phyloP scores from a whole-genome alignment of 1,284 basidiomycete genomes.

The Rhodotorula sp. region DNA sequence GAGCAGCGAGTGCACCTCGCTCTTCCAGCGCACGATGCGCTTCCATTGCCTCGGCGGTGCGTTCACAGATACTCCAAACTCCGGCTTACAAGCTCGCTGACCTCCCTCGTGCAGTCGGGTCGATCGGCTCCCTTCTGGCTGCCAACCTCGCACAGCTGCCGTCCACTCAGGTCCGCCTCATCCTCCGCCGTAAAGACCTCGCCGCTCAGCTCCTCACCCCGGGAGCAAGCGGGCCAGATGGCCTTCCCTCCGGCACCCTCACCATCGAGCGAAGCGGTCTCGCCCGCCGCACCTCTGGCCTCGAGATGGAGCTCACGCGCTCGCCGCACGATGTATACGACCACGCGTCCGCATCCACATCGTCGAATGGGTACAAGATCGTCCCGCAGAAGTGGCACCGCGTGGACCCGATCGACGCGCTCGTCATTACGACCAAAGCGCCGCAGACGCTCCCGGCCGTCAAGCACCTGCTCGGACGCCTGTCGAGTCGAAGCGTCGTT shows the following conservation, averaged over 20 bases:
- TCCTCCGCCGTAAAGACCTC: slow-evolving; percentile 69
- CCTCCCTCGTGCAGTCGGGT: slow-evolving; percentile 70
- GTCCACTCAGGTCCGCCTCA: slow-evolving; percentile 56
- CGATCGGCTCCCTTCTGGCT: slow-evolving; percentile 77
- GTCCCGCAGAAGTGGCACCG: slow-evolving; percentile 34
- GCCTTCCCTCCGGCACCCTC: slow-evolving; percentile 34
- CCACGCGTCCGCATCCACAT: slow-evolving; percentile 10
- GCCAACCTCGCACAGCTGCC: slow-evolving; percentile 69
- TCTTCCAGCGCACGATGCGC: slow-evolving; percentile 23
- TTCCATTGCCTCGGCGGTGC: slow-evolving; percentile 39
- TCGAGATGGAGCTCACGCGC: slow-evolving; percentile 38
- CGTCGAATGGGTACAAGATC: slow-evolving; percentile 29
- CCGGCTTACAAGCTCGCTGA: neutral
- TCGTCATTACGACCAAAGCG: slow-evolving; percentile 83
- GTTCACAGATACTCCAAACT: neutral
- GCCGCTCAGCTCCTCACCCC: slow-evolving; percentile 54
- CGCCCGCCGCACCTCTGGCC: slow-evolving; percentile 15
- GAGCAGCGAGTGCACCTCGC: neutral
- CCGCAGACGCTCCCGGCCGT: slow-evolving; percentile 66
- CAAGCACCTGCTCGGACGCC: slow-evolving; percentile 62
- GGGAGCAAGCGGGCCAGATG: neutral
- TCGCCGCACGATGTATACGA: slow-evolving; percentile 50
- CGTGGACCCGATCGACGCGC: slow-evolving; percentile 61
- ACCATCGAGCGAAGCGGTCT: slow-evolving; percentile 51
- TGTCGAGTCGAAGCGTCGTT: slow-evolving; percentile 72